A percentile compares a stretch with the other conserved stretches of the same genome.
phyloP scores from a whole-genome alignment of 2,329 filamentous ascomycete genomes.

The Acarospora socialis region DNA sequence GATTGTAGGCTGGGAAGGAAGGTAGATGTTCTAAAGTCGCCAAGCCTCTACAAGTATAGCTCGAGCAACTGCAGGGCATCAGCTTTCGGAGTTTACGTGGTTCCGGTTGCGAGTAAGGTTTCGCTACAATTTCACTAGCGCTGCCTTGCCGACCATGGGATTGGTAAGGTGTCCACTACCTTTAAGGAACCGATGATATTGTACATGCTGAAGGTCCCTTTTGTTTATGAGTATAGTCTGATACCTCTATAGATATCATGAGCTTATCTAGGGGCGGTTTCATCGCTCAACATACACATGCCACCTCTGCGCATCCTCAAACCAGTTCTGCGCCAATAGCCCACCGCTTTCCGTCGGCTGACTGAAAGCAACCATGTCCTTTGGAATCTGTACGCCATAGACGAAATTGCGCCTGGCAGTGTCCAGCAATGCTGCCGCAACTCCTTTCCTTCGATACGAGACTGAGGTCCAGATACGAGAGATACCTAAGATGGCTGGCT shows the following conservation, averaged over 20 bases:
- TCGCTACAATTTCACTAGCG: too few species aligned
- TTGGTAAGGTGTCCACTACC: too few species aligned
- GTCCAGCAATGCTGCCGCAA: conserved; percentile 44
- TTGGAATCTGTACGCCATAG: conserved; percentile 40
- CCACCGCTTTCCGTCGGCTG: conserved; percentile 51
- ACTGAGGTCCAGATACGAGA: conserved; percentile 52
- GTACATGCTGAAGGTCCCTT: too few species aligned
- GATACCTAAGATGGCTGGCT: conserved; percentile 43
- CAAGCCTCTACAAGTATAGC: too few species aligned
- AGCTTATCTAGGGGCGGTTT: too few species aligned
- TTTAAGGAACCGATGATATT: too few species aligned
- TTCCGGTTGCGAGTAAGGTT: too few species aligned
- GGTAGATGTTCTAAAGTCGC: conserved; percentile 14
- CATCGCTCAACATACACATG: conserved; percentile 44
- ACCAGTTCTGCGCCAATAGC: conserved; percentile 43
- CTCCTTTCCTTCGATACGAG: conserved; percentile 40
- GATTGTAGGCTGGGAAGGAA: conserved; percentile 8
- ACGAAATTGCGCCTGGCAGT: conserved; percentile 41
- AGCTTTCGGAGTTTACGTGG: too few species aligned
- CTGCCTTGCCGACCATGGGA: too few species aligned
- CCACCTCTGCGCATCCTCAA: conserved; percentile 41
- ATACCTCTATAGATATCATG: too few species aligned
- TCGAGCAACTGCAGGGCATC: too few species aligned
- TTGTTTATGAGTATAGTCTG: too few species aligned
- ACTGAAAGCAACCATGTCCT: conserved; percentile 46